Conservation (phyloP, 345 rosid genomes). For the Eucalyptus curtisii region DNA sequence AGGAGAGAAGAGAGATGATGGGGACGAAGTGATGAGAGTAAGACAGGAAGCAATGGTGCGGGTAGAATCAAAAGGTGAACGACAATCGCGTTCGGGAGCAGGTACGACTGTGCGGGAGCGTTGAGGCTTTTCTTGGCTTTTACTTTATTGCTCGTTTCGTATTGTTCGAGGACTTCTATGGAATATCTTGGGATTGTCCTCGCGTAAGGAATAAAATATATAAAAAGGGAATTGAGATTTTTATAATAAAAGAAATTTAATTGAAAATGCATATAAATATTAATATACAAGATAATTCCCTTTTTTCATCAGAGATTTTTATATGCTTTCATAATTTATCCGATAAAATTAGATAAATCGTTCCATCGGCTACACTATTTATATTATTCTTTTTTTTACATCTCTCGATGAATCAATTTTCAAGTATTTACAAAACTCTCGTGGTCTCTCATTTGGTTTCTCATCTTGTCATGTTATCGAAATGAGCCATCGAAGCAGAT, state of each 20-base stretch:
- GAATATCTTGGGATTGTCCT: not conserved
- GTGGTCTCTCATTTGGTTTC: not conserved
- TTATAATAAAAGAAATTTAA: not conserved
- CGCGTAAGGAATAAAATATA: not conserved
- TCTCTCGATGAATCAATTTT: not conserved
- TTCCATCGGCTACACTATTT: not conserved
- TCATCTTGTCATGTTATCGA: too few species aligned
- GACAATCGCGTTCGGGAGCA: not conserved
- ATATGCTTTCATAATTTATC: not conserved
- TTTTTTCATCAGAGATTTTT: not conserved
- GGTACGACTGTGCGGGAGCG: not conserved
- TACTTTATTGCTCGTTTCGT: not conserved
- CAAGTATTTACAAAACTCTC: not conserved
- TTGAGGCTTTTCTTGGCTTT: not conserved
- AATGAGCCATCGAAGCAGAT: not conserved
- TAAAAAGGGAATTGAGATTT: not conserved
- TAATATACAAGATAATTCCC: not conserved
- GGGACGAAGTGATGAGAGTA: not conserved
- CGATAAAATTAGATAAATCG: not conserved
- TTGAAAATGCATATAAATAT: not conserved
- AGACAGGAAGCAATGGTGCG: slow-evolving; percentile 5
- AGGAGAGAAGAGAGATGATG: not conserved
- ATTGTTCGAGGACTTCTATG: not conserved
- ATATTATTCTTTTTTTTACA: not conserved
- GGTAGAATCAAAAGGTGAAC: not conserved